Base-by-base conservation (phyloP, 2,329 filamentous ascomycete genomes). In the Mariannaea elegans region DNA sequence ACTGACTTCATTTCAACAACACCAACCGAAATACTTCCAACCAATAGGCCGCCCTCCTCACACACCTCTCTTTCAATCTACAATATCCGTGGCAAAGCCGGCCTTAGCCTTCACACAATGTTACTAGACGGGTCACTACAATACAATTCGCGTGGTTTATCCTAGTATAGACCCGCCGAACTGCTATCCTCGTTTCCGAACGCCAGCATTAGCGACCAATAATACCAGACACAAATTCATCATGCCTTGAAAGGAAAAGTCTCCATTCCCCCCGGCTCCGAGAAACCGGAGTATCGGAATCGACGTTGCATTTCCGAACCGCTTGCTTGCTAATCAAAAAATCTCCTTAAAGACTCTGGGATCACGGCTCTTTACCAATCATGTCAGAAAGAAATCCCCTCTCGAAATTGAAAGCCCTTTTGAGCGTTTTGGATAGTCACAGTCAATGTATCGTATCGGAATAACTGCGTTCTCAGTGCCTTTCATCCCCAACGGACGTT, bases 281-380 rank as follows among this genome's bases (percentile, higher is more conserved):
- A 29, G 19, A 31, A 3, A 12, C 50, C 41, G 31, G 51, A n/a
- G 10, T n/a, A 46, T 23, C 51, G 57, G 57, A 60, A 55, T 50
- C 42, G 18, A 47, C 53, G 41, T 34, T 50, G 46, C 57, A 55
- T 50, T 55, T 50, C 45, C 44, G 57, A 53, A 50, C 51, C 45
- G 42, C 49, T n/a, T 59, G 64, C 61, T 66, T 63, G 42, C 45
- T 59, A 56, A 59, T 64, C 56, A 36, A 41, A 50, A 57, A 31
- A 10, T 21, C 16, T 10, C 14, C 41, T 18, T 38, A n/a, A 31
- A 41, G 14, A 29, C 14, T 18, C 13, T 12, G 29, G 12, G 18
- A 18, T 46, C 12, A 24, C 7, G 23, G 18, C 14, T 16, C 24
- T 42, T 39, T 39, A n/a, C 12, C 27, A 7, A 42, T 42, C 39